Evolutionary conservation across 768 basidiomycete species (phyloP).

Genomic region (Leccinum uliginosum): DNA sequence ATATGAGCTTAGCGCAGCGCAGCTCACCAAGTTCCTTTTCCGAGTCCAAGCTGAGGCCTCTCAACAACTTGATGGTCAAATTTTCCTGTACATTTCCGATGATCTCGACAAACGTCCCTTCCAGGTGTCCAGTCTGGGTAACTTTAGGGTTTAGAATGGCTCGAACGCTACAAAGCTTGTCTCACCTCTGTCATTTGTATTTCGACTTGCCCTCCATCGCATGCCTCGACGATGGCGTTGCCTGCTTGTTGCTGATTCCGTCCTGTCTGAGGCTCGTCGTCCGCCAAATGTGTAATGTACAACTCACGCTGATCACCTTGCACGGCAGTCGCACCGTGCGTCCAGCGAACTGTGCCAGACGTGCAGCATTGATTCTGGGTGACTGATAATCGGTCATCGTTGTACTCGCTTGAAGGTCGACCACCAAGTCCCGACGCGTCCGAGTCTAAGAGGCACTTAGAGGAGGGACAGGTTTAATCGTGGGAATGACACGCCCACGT

Average conservation of each 20-base stretch:
- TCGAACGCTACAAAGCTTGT: constrained; percentile 5
- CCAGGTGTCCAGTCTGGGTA: constrained; percentile 40
- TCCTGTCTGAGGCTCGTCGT: neutral
- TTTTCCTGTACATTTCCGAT: constrained; percentile 57
- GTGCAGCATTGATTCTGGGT: constrained; percentile 61
- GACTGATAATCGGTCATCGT: constrained; percentile 27
- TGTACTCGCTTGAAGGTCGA: no score
- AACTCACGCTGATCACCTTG: constrained; percentile 51
- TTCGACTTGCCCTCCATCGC: constrained; percentile 62
- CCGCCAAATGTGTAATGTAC: neutral
- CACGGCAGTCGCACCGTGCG: constrained; percentile 58
- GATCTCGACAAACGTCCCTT: constrained; percentile 59
- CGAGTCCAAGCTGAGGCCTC: constrained; percentile 49
- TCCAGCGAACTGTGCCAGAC: constrained; percentile 47
- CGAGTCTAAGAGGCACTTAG: no score
- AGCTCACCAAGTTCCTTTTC: constrained; percentile 53
- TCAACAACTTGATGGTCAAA: constrained; percentile 53
- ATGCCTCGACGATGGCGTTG: constrained; percentile 54
- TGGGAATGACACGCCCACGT: no score
- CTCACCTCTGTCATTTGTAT: constrained; percentile 41
- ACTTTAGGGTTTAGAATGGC: neutral
- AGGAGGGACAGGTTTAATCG: no score
- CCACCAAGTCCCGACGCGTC: no score
- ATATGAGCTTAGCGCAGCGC: neutral
- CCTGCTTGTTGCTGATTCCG: constrained; percentile 38